Evolutionary conservation across 495 filamentous ascomycete genomes (phyloP), one percentile per base, ranked within the genome.

Genomic region (Penicillium taxi): DNA sequence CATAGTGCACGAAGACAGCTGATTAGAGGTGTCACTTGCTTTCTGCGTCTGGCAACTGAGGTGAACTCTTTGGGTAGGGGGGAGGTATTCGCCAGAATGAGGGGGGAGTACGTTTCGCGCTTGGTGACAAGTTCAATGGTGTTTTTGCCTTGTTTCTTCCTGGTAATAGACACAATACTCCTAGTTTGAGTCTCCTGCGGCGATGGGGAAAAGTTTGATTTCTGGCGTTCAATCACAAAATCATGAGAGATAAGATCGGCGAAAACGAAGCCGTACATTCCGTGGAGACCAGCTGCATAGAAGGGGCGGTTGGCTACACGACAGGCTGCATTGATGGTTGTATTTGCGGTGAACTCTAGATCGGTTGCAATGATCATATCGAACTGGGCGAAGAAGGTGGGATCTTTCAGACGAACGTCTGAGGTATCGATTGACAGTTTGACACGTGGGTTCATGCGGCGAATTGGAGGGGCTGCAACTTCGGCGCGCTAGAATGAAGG

Each of bases 231-330:
- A 43, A 95, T 79, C 25, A 91, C 78, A 44, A 84, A 98, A 40
- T 86, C 77, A 55, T 96, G 91, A 29, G 72, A 69, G 50, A 93
- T 84, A 9, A 98, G 70, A 54, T 98, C 91, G 14, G 86, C 81
- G 58, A 98, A 98, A 35, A 94, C 81, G 55, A 84, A 98, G 19
- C 93, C 93, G 60, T 94, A 95, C 52, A 96, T 73, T 16, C 91
- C 91, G 56, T 95, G 87, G 8, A 81, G 75, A 29, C 77, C 80
- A 13, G 86, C 84, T 19, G 88, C 87, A 61, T 98, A 98, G 65
- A 95, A 95, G 15, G 84, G 79, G 25, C 76, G 73, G 41, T 74
- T 69, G 37, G 80, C 73, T 15, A 90, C 61, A 20, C 88, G 81
- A 25, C 86, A 85, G 9, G 80, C 77, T 8, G 82, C 81, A 58